Percentiles rank a stretch among this genome's conserved stretches.
phyloP scores from a whole-genome alignment of 2,329 filamentous ascomycete genomes.

The Neopestalotiopsis sp. region DNA sequence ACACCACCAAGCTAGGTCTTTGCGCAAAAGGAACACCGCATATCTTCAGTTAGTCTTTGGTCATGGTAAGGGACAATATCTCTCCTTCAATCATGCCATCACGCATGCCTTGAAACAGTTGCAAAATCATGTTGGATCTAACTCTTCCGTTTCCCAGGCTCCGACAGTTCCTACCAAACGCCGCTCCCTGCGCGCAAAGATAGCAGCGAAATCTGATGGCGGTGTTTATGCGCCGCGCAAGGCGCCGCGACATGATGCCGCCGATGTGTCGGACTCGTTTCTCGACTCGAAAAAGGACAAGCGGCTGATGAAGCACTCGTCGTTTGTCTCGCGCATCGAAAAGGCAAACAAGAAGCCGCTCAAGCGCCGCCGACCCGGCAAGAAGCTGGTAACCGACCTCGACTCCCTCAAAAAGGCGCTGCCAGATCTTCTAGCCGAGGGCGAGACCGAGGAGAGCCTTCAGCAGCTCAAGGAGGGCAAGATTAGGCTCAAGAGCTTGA shows the following conservation, averaged over 20 bases:
- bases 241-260: constrained; percentile 56
- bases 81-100: not conserved
- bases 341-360: constrained; percentile 61
- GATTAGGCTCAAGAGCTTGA: constrained; percentile 76
- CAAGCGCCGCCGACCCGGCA: constrained; percentile 72
- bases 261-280: constrained; percentile 61
- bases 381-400: constrained; percentile 80
- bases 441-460: constrained; percentile 51
- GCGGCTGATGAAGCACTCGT: constrained; percentile 78
- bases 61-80: not conserved
- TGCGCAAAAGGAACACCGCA: not conserved
- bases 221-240: constrained; percentile 57
- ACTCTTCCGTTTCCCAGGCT: constrained; percentile 34
- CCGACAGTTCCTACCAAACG: constrained; percentile 57
- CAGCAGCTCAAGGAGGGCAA: constrained; percentile 58
- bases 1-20: too few species aligned
- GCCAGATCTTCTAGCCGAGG: constrained; percentile 62
- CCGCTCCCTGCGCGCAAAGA: constrained; percentile 62
- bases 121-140: not conserved
- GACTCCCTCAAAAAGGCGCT: constrained; percentile 81
- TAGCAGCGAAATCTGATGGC: constrained; percentile 51
- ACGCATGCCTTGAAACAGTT: not conserved
- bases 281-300: constrained; percentile 82
- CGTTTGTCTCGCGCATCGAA: constrained; percentile 78
- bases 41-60: not conserved